Base-by-base conservation (phyloP, 164 flowering plant genomes). In the Stephania yunnanensis region DNA sequence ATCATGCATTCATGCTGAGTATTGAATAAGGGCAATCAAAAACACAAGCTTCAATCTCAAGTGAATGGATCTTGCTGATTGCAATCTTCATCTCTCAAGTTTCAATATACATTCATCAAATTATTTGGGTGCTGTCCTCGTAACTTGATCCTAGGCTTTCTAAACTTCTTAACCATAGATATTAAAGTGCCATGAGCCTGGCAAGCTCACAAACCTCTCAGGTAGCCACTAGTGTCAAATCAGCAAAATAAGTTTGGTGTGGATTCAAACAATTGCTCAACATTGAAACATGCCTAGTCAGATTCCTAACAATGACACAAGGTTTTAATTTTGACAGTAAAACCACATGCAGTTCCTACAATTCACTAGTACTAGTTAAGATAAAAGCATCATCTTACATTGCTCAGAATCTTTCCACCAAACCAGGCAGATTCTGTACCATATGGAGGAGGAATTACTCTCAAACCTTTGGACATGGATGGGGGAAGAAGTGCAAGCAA, bases 401-500 rank as follows among this genome's bases (percentile, higher is more conserved):
- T 95, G 87, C 94, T 85, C 46, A 95, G 75, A 52, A 90, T 80
- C 85, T 89, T 93, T 71, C 92, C 99, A 63, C 99, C 99, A 82
- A 80, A 87, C 99, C 99, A 95, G 7, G 92, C 91, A 75, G 95
- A 84, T 70, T 93, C 89, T 20, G 83, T 84, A 61, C 97, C 99
- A 80, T 86, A 84, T 19, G 93, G 92, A 68, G 97, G 96, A 71
- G 99, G 90, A 66, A 92, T 73, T 71, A 95, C 96, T 83, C 83
- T 87, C 69, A 93, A 72, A 72, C 94, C 97, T 71, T 79, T 83
- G 66, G 85, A 81, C 11, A 88, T 55, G 44, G 87, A 78, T 22
- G 87, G 87, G 75, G 88, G 80, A 76, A 91, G 84, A 82, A 81
- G 80, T 72, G 63, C 83, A 46, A 44, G 78, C 53, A 95, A 82